Evolutionary conservation across 1,284 basidiomycete species (phyloP).

Genomic region (Austroboletus novae-zelandiae): DNA sequence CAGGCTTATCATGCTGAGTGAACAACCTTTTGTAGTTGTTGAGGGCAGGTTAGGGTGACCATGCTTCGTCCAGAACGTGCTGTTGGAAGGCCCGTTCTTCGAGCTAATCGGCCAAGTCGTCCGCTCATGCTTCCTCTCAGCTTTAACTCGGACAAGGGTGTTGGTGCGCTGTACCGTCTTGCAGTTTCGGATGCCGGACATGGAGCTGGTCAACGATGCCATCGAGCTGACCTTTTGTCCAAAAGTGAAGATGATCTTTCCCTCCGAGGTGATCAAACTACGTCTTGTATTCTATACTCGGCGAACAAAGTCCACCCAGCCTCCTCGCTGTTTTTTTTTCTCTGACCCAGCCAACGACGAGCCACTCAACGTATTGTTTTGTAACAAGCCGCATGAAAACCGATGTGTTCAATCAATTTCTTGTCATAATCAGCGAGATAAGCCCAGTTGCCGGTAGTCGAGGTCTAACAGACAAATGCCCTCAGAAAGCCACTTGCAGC

Average conservation of each 20-base stretch:
- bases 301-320: too few relatives aligned
- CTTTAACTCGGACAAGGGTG: conserved; percentile 40
- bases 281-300: not conserved
- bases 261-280: conserved; percentile 12
- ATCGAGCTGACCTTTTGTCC: conserved; percentile 65
- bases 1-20: too few relatives aligned
- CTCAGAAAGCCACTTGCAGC: conserved; percentile 50
- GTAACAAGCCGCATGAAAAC: conserved; percentile 53
- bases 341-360: too few relatives aligned
- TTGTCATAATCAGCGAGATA: conserved; percentile 59
- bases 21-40: too few relatives aligned
- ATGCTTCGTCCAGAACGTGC: too few relatives aligned
- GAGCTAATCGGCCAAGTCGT: conserved; percentile 76
- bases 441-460: conserved; percentile 58
- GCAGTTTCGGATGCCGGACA: conserved; percentile 41
- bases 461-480: conserved; percentile 44
- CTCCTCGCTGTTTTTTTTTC: too few relatives aligned
- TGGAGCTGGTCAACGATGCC: conserved; percentile 63
- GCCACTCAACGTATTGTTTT: too few relatives aligned
- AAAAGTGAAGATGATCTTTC: conserved; percentile 55
- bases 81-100: conserved; percentile 57
- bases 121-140: conserved; percentile 57
- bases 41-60: conserved; percentile 54
- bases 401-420: conserved; percentile 49
- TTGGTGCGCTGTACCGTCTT: conserved; percentile 47